phyloP scores from a whole-genome alignment of 2,329 filamentous ascomycete species.

The Beauveria bassiana region DNA sequence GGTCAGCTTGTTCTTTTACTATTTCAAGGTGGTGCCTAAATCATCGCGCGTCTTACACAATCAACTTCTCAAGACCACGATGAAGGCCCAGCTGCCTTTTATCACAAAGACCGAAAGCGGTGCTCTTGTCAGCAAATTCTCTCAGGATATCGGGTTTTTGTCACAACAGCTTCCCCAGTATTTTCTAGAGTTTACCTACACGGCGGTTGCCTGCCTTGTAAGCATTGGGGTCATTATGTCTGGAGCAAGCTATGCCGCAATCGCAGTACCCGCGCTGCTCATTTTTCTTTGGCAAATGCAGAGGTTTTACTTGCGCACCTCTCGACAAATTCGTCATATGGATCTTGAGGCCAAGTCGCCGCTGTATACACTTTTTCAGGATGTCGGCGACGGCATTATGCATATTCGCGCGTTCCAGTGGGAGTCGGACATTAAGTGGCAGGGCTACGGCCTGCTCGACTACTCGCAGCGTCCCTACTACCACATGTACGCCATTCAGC shows the following conservation, averaged over 20 bases:
- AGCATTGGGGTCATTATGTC: slow-evolving; percentile 17
- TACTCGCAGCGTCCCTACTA: slow-evolving; percentile 47
- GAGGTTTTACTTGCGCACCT: slow-evolving; percentile 27
- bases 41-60: slow-evolving; percentile 7
- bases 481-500: slow-evolving; percentile 44
- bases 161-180: slow-evolving; percentile 19
- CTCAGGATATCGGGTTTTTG: slow-evolving; percentile 21
- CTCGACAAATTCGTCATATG: slow-evolving; percentile 28
- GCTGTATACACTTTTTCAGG: slow-evolving; percentile 30
- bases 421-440: slow-evolving; percentile 33
- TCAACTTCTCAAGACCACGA: background rate
- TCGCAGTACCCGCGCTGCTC: slow-evolving; percentile 20
- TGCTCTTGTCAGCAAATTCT: slow-evolving; percentile 17
- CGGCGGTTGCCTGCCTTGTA: background rate
- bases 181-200: slow-evolving; percentile 11
- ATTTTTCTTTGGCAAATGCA: slow-evolving; percentile 23
- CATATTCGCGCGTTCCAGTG: slow-evolving; percentile 49
- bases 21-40: slow-evolving; percentile 8
- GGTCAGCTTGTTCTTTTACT: slow-evolving; percentile 5
- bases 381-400: slow-evolving; percentile 35
- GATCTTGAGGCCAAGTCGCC: slow-evolving; percentile 29
- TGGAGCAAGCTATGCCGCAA: slow-evolving; percentile 22
- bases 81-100: slow-evolving; percentile 13
- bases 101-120: slow-evolving; percentile 6
- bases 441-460: slow-evolving; percentile 40